These are phyloP conservation scores for Hylodesmum podocarpum DNA, from an alignment of 306 rosid genomes.

Conservation along the genomic window DNA sequence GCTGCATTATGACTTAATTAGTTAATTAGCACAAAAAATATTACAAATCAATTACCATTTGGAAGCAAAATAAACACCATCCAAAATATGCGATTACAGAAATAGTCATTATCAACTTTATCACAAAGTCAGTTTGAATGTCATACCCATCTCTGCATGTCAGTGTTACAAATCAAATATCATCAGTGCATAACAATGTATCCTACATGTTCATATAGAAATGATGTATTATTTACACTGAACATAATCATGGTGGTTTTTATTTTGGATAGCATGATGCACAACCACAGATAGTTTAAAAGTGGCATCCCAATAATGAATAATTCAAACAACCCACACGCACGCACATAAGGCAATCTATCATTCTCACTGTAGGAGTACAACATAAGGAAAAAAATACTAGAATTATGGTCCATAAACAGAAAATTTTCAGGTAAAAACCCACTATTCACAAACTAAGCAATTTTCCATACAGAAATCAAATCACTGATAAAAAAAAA, in stretches of 20 bases:
- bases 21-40: conserved; percentile 21
- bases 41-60: conserved; percentile 5
- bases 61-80: conserved; percentile 3
- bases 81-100: neutral
- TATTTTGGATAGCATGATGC: neutral
- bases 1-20: conserved; percentile 52
- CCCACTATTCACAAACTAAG: neutral
- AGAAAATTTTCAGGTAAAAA: neutral
- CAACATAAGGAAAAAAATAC: conserved; percentile 5
- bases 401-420: neutral
- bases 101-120: neutral
- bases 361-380: neutral
- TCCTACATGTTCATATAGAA: neutral
- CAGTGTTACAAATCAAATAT: no score
- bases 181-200: neutral
- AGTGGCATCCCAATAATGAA: neutral
- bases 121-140: conserved; percentile 10
- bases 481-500: neutral
- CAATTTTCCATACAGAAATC: neutral
- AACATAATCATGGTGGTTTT: neutral
- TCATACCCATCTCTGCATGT: neutral
- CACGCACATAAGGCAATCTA: conserved; percentile 6
- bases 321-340: conserved; percentile 7
- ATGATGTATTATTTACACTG: neutral
- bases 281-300: neutral